Evolutionary conservation across 495 filamentous ascomycete genomes (phyloP).

Genomic region (Thermochaetoides thermophila): DNA sequence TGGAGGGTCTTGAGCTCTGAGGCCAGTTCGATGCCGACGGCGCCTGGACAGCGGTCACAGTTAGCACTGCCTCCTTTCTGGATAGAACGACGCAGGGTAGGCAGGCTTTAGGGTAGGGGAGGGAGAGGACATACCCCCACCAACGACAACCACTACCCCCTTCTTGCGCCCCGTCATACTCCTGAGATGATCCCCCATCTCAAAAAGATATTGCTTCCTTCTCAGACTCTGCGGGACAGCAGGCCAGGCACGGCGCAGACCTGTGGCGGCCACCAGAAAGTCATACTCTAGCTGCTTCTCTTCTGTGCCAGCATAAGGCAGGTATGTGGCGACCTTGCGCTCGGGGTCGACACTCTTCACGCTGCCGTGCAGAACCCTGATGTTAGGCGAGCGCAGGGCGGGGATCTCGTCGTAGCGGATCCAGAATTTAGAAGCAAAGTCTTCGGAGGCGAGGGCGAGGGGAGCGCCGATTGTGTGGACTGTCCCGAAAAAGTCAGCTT

Average conservation of each 20-base stretch:
- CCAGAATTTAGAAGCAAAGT: constrained; percentile 45
- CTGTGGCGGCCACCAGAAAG: constrained; percentile 47
- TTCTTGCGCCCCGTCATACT: constrained; percentile 24
- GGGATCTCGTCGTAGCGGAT: constrained; percentile 44
- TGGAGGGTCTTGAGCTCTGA: constrained; percentile 46
- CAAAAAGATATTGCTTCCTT: constrained; percentile 40
- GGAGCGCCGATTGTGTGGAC: constrained; percentile 52
- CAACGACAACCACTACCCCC: constrained; percentile 46
- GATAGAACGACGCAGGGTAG: not conserved
- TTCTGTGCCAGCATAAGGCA: constrained; percentile 12
- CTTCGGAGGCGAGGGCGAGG: constrained; percentile 41
- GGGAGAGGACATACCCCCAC: constrained; percentile 17
- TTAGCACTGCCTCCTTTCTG: not conserved
- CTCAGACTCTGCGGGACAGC: constrained; percentile 43
- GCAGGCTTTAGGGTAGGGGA: not conserved
- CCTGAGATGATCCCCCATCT: constrained; percentile 33
- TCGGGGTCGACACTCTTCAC: constrained; percentile 38
- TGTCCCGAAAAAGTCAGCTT: constrained; percentile 5
- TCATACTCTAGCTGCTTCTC: constrained; percentile 38
- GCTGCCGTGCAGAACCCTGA: constrained; percentile 42
- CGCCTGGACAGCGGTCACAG: constrained; percentile 24
- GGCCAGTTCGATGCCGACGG: constrained; percentile 60
- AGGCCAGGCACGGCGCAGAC: constrained; percentile 46
- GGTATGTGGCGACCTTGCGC: constrained; percentile 34
- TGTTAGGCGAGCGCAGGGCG: constrained; percentile 35